Evolutionary conservation across 176 grass and related monocot species (phyloP).

Genomic region (Pharus latifolius): DNA sequence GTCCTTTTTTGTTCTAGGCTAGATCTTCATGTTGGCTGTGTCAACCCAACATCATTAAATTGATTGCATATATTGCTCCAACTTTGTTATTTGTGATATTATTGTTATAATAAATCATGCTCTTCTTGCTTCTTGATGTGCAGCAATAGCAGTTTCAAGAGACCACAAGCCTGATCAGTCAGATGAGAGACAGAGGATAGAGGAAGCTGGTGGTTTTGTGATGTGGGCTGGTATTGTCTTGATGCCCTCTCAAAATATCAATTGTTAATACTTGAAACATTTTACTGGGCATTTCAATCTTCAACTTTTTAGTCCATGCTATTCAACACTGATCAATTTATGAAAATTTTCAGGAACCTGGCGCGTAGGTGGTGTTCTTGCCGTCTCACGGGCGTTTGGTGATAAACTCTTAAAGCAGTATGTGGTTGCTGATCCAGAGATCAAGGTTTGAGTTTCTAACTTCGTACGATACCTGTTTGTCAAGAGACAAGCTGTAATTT

Average conservation of each 20-base stretch:
- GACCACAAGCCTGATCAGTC: slow-evolving; percentile 86
- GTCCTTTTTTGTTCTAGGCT: neutral
- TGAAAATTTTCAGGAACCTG: slow-evolving; percentile 43
- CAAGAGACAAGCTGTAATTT: too few relatives aligned
- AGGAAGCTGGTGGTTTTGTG: slow-evolving; percentile 84
- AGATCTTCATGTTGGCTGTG: neutral
- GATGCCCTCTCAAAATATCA: neutral
- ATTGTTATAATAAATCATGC: too few relatives aligned
- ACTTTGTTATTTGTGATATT: neutral
- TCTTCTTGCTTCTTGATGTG: neutral
- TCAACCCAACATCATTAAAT: neutral
- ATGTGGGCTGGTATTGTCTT: slow-evolving; percentile 78
- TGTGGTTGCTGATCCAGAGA: slow-evolving; percentile 87
- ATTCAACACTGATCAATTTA: neutral
- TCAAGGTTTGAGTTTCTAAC: slow-evolving; percentile 45
- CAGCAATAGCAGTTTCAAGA: slow-evolving; percentile 74
- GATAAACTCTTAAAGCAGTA: slow-evolving; percentile 87
- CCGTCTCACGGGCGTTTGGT: slow-evolving; percentile 85
- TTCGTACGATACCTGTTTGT: neutral
- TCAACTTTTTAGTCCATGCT: neutral
- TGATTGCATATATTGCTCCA: neutral
- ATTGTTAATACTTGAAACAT: neutral
- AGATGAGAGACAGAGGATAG: slow-evolving; percentile 73
- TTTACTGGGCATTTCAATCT: neutral
- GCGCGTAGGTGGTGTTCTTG: slow-evolving; percentile 85